phyloP scores from a whole-genome alignment of 2,329 filamentous ascomycete species.

The Leptographium wingfieldii region DNA sequence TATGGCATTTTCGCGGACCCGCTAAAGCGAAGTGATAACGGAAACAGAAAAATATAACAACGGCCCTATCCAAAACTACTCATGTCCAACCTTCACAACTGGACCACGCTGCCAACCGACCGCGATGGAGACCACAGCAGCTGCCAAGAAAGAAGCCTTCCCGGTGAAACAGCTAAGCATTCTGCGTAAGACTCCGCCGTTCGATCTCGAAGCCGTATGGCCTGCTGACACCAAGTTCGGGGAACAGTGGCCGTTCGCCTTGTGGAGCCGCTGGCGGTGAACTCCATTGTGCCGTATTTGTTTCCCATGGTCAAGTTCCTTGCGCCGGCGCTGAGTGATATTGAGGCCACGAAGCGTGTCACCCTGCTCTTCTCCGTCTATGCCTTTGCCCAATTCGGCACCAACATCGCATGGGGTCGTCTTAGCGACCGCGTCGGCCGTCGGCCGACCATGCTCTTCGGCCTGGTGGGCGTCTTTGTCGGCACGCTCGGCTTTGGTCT shows the following conservation, averaged over 20 bases:
- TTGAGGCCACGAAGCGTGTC: slow-evolving; percentile 4
- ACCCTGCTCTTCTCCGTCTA: slow-evolving; percentile 6
- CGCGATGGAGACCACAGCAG: not conserved
- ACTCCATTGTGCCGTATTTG: slow-evolving; percentile 8
- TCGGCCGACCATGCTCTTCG: slow-evolving; percentile 7
- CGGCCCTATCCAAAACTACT: too few species aligned
- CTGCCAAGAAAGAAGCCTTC: not conserved
- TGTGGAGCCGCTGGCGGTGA: slow-evolving; percentile 8
- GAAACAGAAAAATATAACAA: too few species aligned
- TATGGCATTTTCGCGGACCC: too few species aligned
- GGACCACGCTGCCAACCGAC: not conserved
- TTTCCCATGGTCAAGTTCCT: slow-evolving; percentile 4
- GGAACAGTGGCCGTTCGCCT: slow-evolving; percentile 6
- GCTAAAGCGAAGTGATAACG: too few species aligned
- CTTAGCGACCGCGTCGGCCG: slow-evolving; percentile 8
- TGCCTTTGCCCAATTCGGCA: slow-evolving; percentile 5
- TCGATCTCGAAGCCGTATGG: too few species aligned
- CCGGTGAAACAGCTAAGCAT: not conserved
- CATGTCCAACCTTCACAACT: not conserved
- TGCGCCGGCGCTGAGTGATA: not conserved
- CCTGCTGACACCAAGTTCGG: not conserved
- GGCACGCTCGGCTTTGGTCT: slow-evolving; percentile 5
- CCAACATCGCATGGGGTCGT: slow-evolving; percentile 7
- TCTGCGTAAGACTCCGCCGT: not conserved
- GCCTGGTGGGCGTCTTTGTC: slow-evolving; percentile 1